Evolutionary conservation across 2,329 filamentous ascomycete species (phyloP).

Genomic region (Sporothrix globosa): DNA sequence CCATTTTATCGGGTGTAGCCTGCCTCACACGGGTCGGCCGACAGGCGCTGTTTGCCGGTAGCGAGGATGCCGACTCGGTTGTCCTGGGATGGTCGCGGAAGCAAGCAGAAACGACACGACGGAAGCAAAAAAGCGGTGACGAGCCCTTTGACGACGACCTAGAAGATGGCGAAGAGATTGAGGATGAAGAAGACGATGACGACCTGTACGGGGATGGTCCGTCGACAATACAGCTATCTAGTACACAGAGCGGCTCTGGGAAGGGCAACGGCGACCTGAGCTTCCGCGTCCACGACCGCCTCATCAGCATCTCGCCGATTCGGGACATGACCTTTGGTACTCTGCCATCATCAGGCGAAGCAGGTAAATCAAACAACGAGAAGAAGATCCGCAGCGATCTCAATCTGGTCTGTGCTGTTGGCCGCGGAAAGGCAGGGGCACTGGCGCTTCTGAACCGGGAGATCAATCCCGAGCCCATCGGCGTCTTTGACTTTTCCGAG

Average conservation of each 20-base stretch:
- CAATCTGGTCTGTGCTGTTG: slow-evolving; percentile 64
- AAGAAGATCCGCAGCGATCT: slow-evolving; percentile 58
- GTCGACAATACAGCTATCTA: slow-evolving; percentile 43
- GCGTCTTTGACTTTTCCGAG: slow-evolving; percentile 71
- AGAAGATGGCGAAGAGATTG: slow-evolving; percentile 52
- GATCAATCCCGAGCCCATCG: slow-evolving; percentile 72
- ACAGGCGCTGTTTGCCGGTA: slow-evolving; percentile 79
- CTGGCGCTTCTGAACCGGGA: slow-evolving; percentile 77
- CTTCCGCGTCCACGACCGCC: slow-evolving; percentile 76
- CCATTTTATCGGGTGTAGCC: slow-evolving; percentile 66
- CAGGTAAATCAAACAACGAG: slow-evolving; percentile 48
- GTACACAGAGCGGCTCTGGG: slow-evolving; percentile 50
- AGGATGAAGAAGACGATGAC: slow-evolving; percentile 59
- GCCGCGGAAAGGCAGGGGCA: slow-evolving; percentile 67
- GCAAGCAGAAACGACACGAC: slow-evolving; percentile 62
- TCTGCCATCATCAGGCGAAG: slow-evolving; percentile 49
- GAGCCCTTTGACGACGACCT: slow-evolving; percentile 50
- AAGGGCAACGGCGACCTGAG: slow-evolving; percentile 61
- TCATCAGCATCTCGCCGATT: slow-evolving; percentile 80
- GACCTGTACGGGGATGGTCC: slow-evolving; percentile 65
- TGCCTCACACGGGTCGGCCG: slow-evolving; percentile 71
- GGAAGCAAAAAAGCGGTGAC: slow-evolving; percentile 59
- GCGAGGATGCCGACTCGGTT: slow-evolving; percentile 78
- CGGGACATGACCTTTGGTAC: slow-evolving; percentile 72
- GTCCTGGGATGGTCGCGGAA: slow-evolving; percentile 79